phyloP scores from a whole-genome alignment of 2,329 filamentous ascomycete genomes.

The Paraphaeosphaeria sporulosa region DNA sequence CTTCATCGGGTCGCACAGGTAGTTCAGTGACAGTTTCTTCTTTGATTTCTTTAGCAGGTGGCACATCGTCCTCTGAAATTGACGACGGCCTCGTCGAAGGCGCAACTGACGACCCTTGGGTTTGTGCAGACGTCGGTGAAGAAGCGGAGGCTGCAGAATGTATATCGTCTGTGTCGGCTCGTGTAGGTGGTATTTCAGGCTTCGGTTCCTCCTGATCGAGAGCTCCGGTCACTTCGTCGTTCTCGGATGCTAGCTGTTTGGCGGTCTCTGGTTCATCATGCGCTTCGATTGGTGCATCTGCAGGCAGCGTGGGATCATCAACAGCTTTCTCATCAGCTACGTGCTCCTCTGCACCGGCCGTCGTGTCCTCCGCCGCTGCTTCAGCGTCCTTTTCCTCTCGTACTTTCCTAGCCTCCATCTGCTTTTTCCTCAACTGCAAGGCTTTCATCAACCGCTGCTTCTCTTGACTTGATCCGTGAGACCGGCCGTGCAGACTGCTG shows the following conservation, averaged over 20 bases:
- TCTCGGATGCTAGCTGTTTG: slow-evolving; percentile 22
- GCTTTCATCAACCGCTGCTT: slow-evolving; percentile 95
- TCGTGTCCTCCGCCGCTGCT: slow-evolving; percentile 13
- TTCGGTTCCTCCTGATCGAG: slow-evolving; percentile 57
- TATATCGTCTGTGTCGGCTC: slow-evolving; percentile 43
- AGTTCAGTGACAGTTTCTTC: slow-evolving; percentile 18
- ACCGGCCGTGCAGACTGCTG: slow-evolving; percentile 44
- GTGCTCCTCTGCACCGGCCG: slow-evolving; percentile 22
- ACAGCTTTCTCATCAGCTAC: slow-evolving; percentile 8
- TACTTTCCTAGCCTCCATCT: slow-evolving; percentile 59
- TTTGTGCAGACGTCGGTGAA: slow-evolving; percentile 49
- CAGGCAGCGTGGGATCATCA: background rate
- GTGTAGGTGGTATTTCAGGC: slow-evolving; percentile 58
- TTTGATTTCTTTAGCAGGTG: slow-evolving; percentile 29
- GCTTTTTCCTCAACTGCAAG: slow-evolving; percentile 86
- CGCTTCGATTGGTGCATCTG: background rate
- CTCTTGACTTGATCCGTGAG: slow-evolving; percentile 77
- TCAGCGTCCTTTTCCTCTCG: slow-evolving; percentile 28
- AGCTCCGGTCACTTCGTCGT: slow-evolving; percentile 23
- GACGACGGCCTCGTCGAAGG: slow-evolving; percentile 50
- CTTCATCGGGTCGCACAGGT: slow-evolving; percentile 8
- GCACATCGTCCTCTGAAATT: slow-evolving; percentile 47
- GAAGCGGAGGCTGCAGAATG: slow-evolving; percentile 46
- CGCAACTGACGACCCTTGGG: slow-evolving; percentile 46
- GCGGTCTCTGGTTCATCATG: slow-evolving; percentile 6